Evolutionary conservation across 345 rosid species (phyloP), one percentile per base, ranked within the genome.

Genomic region (Heritiera fomes): DNA sequence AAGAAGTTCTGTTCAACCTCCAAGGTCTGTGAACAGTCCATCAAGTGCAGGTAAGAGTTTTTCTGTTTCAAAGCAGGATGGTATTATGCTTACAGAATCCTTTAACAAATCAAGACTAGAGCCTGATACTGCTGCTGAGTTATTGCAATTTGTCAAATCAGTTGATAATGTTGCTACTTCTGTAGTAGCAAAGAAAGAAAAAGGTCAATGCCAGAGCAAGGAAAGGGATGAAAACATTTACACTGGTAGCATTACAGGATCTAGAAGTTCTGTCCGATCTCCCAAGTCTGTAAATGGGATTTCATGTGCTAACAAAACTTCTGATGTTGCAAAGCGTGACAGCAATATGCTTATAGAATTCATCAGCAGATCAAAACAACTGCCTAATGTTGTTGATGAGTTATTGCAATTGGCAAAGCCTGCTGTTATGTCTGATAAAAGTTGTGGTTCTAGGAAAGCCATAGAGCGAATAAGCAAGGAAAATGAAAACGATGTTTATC

Each of bases 371-470:
- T 23, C 73, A 47, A 47, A 46, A 69, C 56, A 46, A 30, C 75
- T 32, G 28, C 43, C 4, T 30, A 50, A 15, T 71, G 61, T 15
- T 50, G 75, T 71, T 50, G 46, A 52, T 71, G 80, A 65, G 60
- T 80, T 67, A 15, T 53, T 77, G 55, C 15, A 17, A 71, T 52
- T 17, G 34, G 72, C 75, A 58, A 82, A 84, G 76, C 84, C 79
- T 34, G 68, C 64, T 79, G 61, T 58, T 43, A 71, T 81, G 66
- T 53, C 49, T 66, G 50, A 47, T 80, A 84, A 77, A 76, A 85
- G 79, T 58, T 62, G 68, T 71, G 77, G 65, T 58, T 78, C 78
- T 46, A 74, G 68, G 81, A 79, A 87, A 80, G 60, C 69, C 72
- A 68, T 78, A 45, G 86, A 73, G 66, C 46, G 62, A 55, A 59